Base-by-base conservation (phyloP, 225 moss, liverwort and hornwort species). In the Pseudoscleropodium purum region DNA sequence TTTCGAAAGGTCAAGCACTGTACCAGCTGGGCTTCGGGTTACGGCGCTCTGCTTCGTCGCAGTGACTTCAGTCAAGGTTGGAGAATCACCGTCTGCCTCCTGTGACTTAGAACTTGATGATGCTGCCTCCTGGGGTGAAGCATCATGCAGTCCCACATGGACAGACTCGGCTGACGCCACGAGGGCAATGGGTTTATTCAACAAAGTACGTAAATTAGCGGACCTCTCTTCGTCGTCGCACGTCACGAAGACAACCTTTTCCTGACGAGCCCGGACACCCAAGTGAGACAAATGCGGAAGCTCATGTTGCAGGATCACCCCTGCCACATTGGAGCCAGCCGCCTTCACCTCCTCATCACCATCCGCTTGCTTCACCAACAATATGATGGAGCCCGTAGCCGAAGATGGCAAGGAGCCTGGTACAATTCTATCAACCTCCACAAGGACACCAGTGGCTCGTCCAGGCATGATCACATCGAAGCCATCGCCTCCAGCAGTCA, bases 321-420 rank as follows among this genome's bases (percentile, higher is more conserved):
- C 98, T 57, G 95, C 95, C 62, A 99, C 96, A 86, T 96, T 96
- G 57, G 93, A 92, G 70, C 97, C 97, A 68, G 98, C 97, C 85
- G 97, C 97, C 88, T 99, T 99, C 81, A 97, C 98, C 96, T 99
- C 98, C 91, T 99, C 98, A 79, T 99, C 98, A 60, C 98, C 98
- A 89, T 97, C 97, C 88, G 98, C 96, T 82, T 93, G 92, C 88
- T 99, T 99, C 47, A 99, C 96, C 43, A 99, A 91, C 84, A 99
- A 91, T 72, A 99, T 92, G 31, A 99, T 94, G 65, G 95, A 87
- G 56, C 95, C 95, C 13, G 93, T 90, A n/a, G 94, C 91, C 47
- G 95, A 94, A 66, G 95, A 94, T 6, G 94, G 96, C 80, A 97
- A 86, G 23, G 95, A 96, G 17, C 97, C 96, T 64, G 98, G 98